Conservation (phyloP, 2,329 filamentous ascomycete species). For the Ophiocordyceps unilateralis region DNA sequence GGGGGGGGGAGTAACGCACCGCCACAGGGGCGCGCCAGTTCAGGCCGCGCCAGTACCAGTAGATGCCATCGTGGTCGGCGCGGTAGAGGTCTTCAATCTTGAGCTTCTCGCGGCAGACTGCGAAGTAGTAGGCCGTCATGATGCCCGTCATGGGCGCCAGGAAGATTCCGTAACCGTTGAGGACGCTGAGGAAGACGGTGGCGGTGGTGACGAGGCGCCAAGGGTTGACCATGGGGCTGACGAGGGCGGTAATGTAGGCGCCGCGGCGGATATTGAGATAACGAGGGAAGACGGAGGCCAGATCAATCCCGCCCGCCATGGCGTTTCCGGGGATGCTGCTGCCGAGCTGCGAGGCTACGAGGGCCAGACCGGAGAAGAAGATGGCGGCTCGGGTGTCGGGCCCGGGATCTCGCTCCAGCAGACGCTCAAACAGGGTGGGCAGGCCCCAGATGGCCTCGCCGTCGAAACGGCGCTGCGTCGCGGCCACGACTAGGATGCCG, state of each 20-base stretch:
- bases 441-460: conserved; percentile 21
- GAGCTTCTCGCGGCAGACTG: conserved; percentile 16
- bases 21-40: conserved; percentile 23
- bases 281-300: conserved; percentile 19
- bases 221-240: conserved; percentile 19
- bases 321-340: conserved; percentile 20
- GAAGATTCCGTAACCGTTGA: conserved; percentile 20
- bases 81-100: conserved; percentile 19
- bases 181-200: conserved; percentile 16
- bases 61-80: conserved; percentile 14
- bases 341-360: conserved; percentile 19
- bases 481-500: conserved; percentile 22
- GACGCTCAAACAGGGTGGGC: conserved; percentile 14
- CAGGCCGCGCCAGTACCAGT: conserved; percentile 22
- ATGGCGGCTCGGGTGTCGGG: conserved; percentile 17
- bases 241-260: conserved; percentile 17
- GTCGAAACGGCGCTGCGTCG: conserved; percentile 18
- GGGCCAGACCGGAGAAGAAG: conserved; percentile 20
- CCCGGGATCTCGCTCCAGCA: conserved; percentile 13
- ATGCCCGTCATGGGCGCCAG: conserved; percentile 21
- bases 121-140: conserved; percentile 18
- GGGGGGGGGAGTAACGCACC: conserved; percentile 10
- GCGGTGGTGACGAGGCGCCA: conserved; percentile 21
- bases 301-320: conserved; percentile 19
- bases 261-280: conserved; percentile 21